Base-by-base conservation (phyloP, 1,284 basidiomycete genomes). In the Marasmius tenuissimus region DNA sequence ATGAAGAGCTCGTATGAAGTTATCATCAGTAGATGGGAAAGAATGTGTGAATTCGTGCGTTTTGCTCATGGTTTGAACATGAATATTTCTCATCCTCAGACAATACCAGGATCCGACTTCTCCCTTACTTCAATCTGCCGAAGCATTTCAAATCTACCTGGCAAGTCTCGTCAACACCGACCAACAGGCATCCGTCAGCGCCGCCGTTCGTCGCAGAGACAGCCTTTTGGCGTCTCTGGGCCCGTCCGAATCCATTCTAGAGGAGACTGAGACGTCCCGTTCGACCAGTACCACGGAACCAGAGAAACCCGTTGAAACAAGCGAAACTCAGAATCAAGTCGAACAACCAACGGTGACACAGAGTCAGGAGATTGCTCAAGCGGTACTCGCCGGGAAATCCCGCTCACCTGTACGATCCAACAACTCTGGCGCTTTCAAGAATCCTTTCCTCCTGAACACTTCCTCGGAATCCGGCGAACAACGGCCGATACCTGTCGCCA, bases 41-140 rank as follows among this genome's bases (percentile, higher is more conserved):
- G 87, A 65, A 86, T 88, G 82, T 85, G 83, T 68, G 88, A 92
- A 82, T 91, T 88, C 70, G 92, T 93, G 76, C 72, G 89, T 85
- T 40, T 39, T 38, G 34, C 50, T 33, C 16, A 37, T 49, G 7
- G 9, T 27, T 56, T 47, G 14, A 18, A 45, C 4, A 4, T 20
- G 1, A n/a, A 33, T 14, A 40, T n/a, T 45, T 48, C 48, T 35
- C 58, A 16, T 51, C 14, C 38, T 35, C 16, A 6, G 39, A 51
- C 33, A n/a, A 16, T 52, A 58, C 42, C 39, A 51, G 38, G 58
- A 37, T 39, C 61, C 52, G 35, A 53, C 58, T 55, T 62, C 61
- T 65, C 56, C 62, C 57, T 42, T 59, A 9, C 62, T 50, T 56
- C 55, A 47, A 35, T 55, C 48, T 34, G 22, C 65, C 92, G 91